These are phyloP conservation scores for Roridomyces roridus DNA, from an alignment of 768 basidiomycete genomes.

Conservation along the genomic window DNA sequence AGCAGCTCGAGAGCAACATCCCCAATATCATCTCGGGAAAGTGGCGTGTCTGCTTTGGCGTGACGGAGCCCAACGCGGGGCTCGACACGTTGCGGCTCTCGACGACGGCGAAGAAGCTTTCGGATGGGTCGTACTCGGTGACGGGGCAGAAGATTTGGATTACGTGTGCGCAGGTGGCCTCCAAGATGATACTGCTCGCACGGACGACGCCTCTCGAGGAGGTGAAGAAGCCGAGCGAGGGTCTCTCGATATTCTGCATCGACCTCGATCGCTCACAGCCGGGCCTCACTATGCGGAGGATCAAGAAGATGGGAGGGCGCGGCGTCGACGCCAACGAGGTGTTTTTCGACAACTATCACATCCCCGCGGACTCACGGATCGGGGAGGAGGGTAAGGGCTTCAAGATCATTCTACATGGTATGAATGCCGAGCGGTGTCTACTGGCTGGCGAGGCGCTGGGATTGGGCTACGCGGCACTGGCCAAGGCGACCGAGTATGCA, in stretches of 20 bases:
- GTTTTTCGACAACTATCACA: constrained; percentile 25
- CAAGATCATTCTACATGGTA: constrained; percentile 24
- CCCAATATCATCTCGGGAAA: constrained; percentile 18
- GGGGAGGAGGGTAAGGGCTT: constrained; percentile 24
- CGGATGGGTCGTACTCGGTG: constrained; percentile 11
- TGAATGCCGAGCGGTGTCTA: constrained; percentile 27
- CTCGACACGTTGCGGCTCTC: constrained; percentile 22
- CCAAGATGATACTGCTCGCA: constrained; percentile 25
- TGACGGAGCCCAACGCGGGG: constrained; percentile 25
- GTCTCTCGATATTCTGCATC: constrained; percentile 23
- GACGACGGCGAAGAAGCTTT: constrained; percentile 6
- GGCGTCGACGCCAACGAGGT: constrained; percentile 28
- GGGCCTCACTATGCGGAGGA: constrained; percentile 18
- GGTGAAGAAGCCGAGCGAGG: constrained; percentile 12
- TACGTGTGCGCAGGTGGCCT: constrained; percentile 19
- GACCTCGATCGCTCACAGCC: constrained; percentile 14
- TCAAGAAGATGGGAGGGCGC: constrained; percentile 27
- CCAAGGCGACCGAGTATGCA: constrained; percentile 18
- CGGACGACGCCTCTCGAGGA: constrained; percentile 20
- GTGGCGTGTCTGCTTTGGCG: constrained; percentile 25
- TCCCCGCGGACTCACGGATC: constrained; percentile 14
- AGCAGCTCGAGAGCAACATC: constrained; percentile 8
- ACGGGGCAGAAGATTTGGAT: constrained; percentile 25
- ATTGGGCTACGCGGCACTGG: constrained; percentile 23
- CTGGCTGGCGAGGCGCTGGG: constrained; percentile 27